These are phyloP conservation scores for Phascolomyces articulosus DNA, from an alignment of 371 early-diverging fungal species.

Conservation along the genomic window DNA sequence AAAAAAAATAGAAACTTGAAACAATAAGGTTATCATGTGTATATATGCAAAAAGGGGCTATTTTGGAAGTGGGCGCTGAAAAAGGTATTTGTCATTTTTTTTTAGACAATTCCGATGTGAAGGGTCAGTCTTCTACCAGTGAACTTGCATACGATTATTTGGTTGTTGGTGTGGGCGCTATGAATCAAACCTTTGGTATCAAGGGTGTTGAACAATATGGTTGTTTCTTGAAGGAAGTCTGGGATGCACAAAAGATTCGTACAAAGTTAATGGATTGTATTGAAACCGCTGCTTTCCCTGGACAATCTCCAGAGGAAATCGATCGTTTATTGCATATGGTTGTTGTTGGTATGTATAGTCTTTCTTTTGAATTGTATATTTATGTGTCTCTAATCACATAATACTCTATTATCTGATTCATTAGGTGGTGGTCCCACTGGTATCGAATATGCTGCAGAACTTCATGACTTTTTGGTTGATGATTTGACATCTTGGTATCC, in stretches of 20 bases:
- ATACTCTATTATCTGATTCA: too few relatives aligned
- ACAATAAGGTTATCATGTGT: neutral
- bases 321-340: constrained; percentile 91
- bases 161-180: constrained; percentile 88
- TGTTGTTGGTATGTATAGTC: too few relatives aligned
- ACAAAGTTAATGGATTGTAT: constrained; percentile 86
- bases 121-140: constrained; percentile 59
- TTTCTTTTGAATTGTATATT: too few relatives aligned
- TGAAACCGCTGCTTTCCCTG: constrained; percentile 87
- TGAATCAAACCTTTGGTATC: constrained; percentile 90
- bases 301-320: constrained; percentile 76
- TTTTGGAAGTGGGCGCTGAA: neutral
- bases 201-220: constrained; percentile 85
- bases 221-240: constrained; percentile 86
- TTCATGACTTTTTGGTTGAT: constrained; percentile 89
- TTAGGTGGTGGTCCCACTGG: constrained; percentile 98
- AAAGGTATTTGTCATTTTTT: neutral
- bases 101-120: constrained; percentile 75
- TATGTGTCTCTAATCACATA: too few relatives aligned
- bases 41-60: too few relatives aligned
- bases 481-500: constrained; percentile 89
- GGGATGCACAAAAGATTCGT: constrained; percentile 92
- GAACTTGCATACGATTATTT: constrained; percentile 85
- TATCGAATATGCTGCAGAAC: constrained; percentile 93
- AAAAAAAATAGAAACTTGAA: neutral